A percentile compares a stretch with the other conserved stretches of the same genome.
Conservation (phyloP, 2,329 filamentous ascomycete species). For the Beauveria sp. region DNA sequence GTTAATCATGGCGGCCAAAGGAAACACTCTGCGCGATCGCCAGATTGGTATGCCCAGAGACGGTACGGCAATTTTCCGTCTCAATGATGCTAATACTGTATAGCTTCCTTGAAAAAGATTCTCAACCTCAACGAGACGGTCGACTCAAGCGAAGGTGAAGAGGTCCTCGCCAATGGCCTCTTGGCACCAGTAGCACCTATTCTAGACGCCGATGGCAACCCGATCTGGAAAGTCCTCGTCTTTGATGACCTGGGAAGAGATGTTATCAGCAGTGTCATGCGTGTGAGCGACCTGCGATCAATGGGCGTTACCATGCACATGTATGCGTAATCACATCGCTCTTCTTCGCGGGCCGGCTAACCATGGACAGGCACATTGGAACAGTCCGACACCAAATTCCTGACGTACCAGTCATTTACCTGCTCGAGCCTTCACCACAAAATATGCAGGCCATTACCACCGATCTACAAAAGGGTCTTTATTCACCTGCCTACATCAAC, state of each 20-base stretch:
- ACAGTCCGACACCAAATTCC: slow-evolving; percentile 81
- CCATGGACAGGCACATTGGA: slow-evolving; percentile 59
- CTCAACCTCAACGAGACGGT: slow-evolving; percentile 82
- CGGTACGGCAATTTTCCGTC: neutral
- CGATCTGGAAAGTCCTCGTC: slow-evolving; percentile 95
- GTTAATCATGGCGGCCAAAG: slow-evolving; percentile 36
- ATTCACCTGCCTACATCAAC: slow-evolving; percentile 92
- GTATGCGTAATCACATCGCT: slow-evolving; percentile 38
- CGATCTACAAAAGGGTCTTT: slow-evolving; percentile 80
- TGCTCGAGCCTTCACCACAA: slow-evolving; percentile 78
- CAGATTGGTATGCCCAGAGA: slow-evolving; percentile 33
- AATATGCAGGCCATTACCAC: slow-evolving; percentile 78
- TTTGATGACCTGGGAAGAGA: slow-evolving; percentile 89
- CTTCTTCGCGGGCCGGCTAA: neutral
- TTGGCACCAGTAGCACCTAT: slow-evolving; percentile 68
- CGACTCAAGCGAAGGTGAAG: slow-evolving; percentile 52
- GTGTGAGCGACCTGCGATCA: slow-evolving; percentile 84
- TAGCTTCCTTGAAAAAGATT: slow-evolving; percentile 89
- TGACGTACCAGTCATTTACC: slow-evolving; percentile 91
- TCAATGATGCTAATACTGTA: slow-evolving; percentile 3
- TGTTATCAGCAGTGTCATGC: slow-evolving; percentile 91
- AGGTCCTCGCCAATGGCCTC: slow-evolving; percentile 55
- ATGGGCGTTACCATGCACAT: slow-evolving; percentile 97
- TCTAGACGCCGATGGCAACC: slow-evolving; percentile 77
- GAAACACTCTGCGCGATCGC: slow-evolving; percentile 41